A percentile compares a stretch with the other conserved stretches of the same genome.
Evolutionary conservation across 1,284 basidiomycete species (phyloP).

Genomic region (Neonothopanus nambi): DNA sequence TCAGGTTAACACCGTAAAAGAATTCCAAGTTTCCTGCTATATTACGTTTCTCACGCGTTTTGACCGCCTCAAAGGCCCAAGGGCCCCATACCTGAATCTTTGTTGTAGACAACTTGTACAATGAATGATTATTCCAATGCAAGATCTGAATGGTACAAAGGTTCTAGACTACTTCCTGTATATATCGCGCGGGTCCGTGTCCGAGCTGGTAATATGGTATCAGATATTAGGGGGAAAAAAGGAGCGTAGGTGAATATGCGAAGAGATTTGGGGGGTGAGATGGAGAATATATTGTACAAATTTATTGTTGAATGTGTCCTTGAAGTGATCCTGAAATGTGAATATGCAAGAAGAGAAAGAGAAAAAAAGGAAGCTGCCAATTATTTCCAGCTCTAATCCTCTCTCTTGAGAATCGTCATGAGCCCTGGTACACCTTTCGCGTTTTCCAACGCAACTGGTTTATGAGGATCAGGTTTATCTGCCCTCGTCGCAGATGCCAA

Average conservation of each 20-base stretch:
- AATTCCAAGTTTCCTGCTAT: too few species aligned
- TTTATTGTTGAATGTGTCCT: not conserved
- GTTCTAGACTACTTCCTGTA: too few species aligned
- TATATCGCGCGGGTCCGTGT: too few species aligned
- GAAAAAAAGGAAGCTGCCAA: not conserved
- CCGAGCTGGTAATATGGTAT: not conserved
- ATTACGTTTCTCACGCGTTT: too few species aligned
- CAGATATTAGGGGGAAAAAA: not conserved
- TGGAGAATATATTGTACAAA: not conserved
- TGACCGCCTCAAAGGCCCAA: too few species aligned
- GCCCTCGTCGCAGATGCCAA: slow-evolving; percentile 53
- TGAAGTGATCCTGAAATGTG: too few species aligned
- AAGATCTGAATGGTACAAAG: too few species aligned
- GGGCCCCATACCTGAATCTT: too few species aligned
- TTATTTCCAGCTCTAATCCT: slow-evolving; percentile 25
- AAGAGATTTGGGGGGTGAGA: not conserved
- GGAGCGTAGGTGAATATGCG: not conserved
- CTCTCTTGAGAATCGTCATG: slow-evolving; percentile 58
- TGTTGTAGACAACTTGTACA: too few species aligned
- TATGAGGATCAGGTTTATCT: slow-evolving; percentile 42
- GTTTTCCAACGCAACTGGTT: slow-evolving; percentile 54
- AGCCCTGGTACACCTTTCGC: slow-evolving; percentile 55
- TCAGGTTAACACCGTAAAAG: too few species aligned
- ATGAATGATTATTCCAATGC: too few species aligned
- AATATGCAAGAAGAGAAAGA: not conserved